Percentiles rank a stretch among this genome's conserved stretches.
Conservation (phyloP, 2,329 filamentous ascomycete species). For the Talaromyces sp. region DNA sequence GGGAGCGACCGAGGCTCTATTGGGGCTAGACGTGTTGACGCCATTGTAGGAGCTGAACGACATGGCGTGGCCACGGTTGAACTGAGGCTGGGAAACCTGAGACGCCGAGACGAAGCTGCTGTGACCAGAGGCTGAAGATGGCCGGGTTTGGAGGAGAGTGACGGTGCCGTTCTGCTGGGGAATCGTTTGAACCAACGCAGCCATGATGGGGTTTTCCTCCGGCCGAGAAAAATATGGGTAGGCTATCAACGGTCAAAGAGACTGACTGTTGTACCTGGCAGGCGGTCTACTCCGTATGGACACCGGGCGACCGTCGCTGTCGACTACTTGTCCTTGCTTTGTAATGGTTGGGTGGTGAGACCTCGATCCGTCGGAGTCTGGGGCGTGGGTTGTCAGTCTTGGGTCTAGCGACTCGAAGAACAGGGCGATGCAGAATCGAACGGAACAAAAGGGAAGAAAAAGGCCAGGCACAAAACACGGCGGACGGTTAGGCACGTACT, state of each 20-base stretch:
- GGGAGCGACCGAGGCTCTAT: conserved; percentile 62
- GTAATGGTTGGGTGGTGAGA: not conserved
- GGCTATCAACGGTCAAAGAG: conserved; percentile 16
- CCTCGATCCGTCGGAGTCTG: not conserved
- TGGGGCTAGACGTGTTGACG: conserved; percentile 35
- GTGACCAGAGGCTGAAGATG: conserved; percentile 55
- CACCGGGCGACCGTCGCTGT: not conserved
- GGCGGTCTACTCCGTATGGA: not conserved
- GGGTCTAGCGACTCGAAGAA: not conserved
- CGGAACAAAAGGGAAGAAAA: not conserved
- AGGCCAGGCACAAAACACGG: not conserved
- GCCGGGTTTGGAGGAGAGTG: conserved; percentile 67
- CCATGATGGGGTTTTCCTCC: conserved; percentile 57
- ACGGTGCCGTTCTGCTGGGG: conserved; percentile 69
- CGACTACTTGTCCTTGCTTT: not conserved
- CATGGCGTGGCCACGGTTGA: conserved; percentile 32
- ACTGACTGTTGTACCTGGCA: conserved; percentile 11
- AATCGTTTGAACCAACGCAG: conserved; percentile 77
- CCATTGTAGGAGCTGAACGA: conserved; percentile 40
- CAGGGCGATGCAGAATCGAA: not conserved
- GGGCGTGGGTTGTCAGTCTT: not conserved
- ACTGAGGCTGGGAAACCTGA: conserved; percentile 35
- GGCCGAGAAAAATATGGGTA: conserved; percentile 17
- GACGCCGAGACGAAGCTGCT: conserved; percentile 45
- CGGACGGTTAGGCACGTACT: not conserved